Conservation (phyloP, 768 basidiomycete genomes). For the Terana coerulea region DNA sequence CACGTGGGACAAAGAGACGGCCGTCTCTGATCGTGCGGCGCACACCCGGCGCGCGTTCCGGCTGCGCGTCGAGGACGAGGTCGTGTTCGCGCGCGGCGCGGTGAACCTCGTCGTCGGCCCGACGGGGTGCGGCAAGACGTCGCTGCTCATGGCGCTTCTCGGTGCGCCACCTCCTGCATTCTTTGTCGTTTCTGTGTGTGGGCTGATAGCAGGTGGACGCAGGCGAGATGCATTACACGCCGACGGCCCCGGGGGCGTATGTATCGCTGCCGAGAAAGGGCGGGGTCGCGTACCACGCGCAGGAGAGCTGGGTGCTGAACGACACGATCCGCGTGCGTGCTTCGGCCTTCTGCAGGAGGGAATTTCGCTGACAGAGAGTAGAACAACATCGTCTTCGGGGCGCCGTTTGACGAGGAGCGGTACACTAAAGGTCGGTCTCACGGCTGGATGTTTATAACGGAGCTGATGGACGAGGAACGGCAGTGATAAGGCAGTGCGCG, state of each 20-base stretch:
- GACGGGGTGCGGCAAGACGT: conserved; percentile 25
- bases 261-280: conserved; percentile 66
- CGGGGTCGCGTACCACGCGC: conserved; percentile 77
- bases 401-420: conserved; percentile 40
- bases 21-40: conserved; percentile 38
- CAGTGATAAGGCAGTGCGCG: conserved; percentile 36
- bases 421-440: conserved; percentile 35
- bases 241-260: conserved; percentile 51
- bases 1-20: conserved; percentile 29
- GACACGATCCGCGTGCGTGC: conserved; percentile 66
- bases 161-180: too few relatives aligned
- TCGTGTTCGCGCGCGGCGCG: conserved; percentile 20
- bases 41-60: conserved; percentile 19
- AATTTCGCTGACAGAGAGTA: conserved; percentile 1
- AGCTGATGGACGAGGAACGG: neutral
- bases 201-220: too few relatives aligned
- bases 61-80: conserved; percentile 21
- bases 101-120: conserved; percentile 25
- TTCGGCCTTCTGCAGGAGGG: neutral
- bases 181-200: too few relatives aligned
- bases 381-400: conserved; percentile 51
- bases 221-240: conserved; percentile 55
- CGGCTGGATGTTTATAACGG: neutral
- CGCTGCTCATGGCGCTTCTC: conserved; percentile 23
- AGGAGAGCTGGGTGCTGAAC: conserved; percentile 85